Base-by-base conservation (phyloP, 2,329 filamentous ascomycete genomes). In the Beauveria australis region DNA sequence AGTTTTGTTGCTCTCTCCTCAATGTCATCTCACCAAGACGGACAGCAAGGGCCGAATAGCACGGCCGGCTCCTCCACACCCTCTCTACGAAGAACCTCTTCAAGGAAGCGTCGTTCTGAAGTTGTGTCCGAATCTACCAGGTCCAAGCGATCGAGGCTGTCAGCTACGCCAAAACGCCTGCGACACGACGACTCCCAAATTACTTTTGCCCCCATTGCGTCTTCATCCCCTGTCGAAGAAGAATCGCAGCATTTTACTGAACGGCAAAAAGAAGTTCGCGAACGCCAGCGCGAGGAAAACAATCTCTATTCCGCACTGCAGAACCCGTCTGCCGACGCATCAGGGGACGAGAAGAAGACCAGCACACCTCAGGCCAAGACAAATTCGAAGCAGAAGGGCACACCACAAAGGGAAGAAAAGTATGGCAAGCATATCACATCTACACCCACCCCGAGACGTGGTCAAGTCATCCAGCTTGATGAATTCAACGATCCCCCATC, bases 111-210 rank as follows among this genome's bases (percentile, higher is more conserved):
- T 26, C 40, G 40, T 14, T 41, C 37, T 16, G 60, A 61, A 12
- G 14, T 30, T 16, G 3, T 22, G 9, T 8, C 54, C 9, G 51
- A 30, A n/a, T 12, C 18, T 16, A 19, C 8, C 9, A 30, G 48
- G 12, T 18, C 30, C 10, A 63, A 59, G 48, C 62, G 53, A 18
- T 56, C 61, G 12, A 72, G 71, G 55, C 65, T 66, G 26, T 69
- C 63, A 3, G 68, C 62, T 26, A 83, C 80, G 52, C 77, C 81
- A 19, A 83, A 82, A 62, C 77, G 82, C 62, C 77, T 87, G 30
- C 84, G 89, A 40, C 91, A 96, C 66, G 84, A 96, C 63, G 83
- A 95, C 72, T 95, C 91, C 0, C 91, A 95, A 68, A 81, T 95
- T 28, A 81, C 89, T 48, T 94, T 94, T 67, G 84, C 87, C 3